Conservation (phyloP, 768 basidiomycete species). For the Russula dissimulans region DNA sequence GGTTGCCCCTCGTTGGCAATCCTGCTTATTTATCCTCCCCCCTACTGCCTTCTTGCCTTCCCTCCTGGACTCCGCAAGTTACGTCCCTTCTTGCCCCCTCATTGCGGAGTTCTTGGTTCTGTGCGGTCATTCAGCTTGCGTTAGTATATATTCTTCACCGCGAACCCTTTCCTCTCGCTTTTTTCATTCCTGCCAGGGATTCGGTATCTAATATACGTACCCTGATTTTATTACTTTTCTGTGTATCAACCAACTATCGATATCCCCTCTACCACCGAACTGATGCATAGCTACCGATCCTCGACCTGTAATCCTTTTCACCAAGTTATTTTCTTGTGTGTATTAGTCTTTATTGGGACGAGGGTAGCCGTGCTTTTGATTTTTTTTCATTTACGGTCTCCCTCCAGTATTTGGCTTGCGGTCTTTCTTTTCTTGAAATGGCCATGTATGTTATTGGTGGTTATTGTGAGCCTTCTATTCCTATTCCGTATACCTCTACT, state of each 20-base stretch:
- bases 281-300: conserved; percentile 7
- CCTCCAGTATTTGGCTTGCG: conserved; percentile 6
- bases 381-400: not conserved
- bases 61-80: conserved; percentile 23
- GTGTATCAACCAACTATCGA: conserved; percentile 21
- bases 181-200: not conserved
- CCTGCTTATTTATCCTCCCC: conserved; percentile 20
- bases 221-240: conserved; percentile 11
- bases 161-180: not conserved
- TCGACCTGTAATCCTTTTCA: conserved; percentile 12
- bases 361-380: conserved; percentile 12
- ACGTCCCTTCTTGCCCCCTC: conserved; percentile 25
- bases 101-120: conserved; percentile 34
- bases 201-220: conserved; percentile 12
- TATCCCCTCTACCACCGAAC: conserved; percentile 8
- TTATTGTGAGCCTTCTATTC: conserved; percentile 11
- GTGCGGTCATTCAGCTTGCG: conserved; percentile 25
- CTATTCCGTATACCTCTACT: not conserved
- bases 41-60: conserved; percentile 21
- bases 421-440: not conserved
- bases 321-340: conserved; percentile 20
- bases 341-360: conserved; percentile 12
- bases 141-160: conserved; percentile 4
- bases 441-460: conserved; percentile 17
- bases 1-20: not conserved